Evolutionary conservation across 2,329 filamentous ascomycete species (phyloP), one percentile per base, ranked within the genome.

Genomic region (Ilyonectria destructans): DNA sequence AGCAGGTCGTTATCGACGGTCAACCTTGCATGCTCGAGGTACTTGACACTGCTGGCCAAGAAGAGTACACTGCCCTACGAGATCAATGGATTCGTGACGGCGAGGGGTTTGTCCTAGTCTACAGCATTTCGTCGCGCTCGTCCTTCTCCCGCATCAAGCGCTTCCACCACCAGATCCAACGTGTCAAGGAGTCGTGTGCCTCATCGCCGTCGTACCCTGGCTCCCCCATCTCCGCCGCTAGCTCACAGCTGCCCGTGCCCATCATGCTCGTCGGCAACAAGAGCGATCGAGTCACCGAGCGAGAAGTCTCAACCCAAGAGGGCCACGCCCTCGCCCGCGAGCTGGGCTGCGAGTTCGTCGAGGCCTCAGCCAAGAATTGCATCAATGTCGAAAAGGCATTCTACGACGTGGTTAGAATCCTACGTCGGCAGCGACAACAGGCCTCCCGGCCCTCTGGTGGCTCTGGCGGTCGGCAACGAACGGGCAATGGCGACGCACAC

Each of bases 221-320:
- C 69, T 94, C 92, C 26, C 92, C 92, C 57, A 87, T 94, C 75
- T 84, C 91, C 79, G 75, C 89, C 75, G 82, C 85, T 78, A 82
- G 82, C 80, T 84, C 89, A 29, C 89, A 89, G 70, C 87, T 90
- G 70, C 92, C 92, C 21, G 94, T 96, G 17, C 96, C 96, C 54
- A 94, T 99, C 77, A 98, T 99, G 96, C 88, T 99, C 33, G 96
- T 99, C 40, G 96, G 96, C 74, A 98, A 99, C 87, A 99, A 99
- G 86, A 97, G 94, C 84, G 96, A 99, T 83, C 90, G 96, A 77
- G 94, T 97, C 54, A 97, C 96, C 31, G 96, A 98, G 84, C 91
- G 96, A 73, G 96, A 98, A 79, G 96, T 98, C 4, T 98, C 95
- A 2, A 97, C 95, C 58, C 96, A 98, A 82, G 96, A 99, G 84